Conservation (phyloP, 2,329 filamentous ascomycete genomes). For the Ophiosphaerella herpotricha region DNA sequence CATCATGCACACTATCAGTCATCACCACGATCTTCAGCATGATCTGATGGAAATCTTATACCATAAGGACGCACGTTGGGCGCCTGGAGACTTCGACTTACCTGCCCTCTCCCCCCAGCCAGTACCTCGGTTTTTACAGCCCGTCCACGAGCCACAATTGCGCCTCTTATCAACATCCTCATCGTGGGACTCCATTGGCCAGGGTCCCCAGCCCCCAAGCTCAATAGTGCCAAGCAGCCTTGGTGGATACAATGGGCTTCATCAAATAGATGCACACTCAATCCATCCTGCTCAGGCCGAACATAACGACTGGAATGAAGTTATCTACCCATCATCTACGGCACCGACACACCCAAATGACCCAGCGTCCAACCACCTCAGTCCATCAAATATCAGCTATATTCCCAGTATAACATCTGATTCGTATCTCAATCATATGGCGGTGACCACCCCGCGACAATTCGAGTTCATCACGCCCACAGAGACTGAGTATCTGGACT, state of each 20-base stretch:
- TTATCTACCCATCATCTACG: no score
- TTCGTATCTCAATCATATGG: no score
- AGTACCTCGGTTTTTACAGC: constrained; percentile 30
- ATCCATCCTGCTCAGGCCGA: no score
- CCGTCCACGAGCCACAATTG: constrained; percentile 28
- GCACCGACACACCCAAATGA: no score
- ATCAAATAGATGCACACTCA: no score
- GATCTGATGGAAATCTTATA: constrained; percentile 26
- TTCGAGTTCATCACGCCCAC: no score
- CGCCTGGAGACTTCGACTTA: constrained; percentile 22
- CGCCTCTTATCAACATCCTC: constrained; percentile 20
- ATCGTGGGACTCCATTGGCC: constrained; percentile 12
- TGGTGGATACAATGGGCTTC: neutral
- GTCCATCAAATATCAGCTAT: no score
- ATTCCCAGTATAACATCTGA: no score
- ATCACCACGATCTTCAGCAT: constrained; percentile 26
- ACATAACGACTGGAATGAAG: no score
- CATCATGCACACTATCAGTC: constrained; percentile 23
- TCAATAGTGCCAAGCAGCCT: neutral
- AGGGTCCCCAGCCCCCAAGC: neutral
- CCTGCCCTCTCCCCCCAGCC: constrained; percentile 1
- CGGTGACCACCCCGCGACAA: no score
- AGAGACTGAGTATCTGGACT: no score
- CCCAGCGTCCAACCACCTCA: no score
- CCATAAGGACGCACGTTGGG: constrained; percentile 30